Base-by-base conservation (phyloP, 148 eudicot species). In the Fagopyrum homotropicum region DNA sequence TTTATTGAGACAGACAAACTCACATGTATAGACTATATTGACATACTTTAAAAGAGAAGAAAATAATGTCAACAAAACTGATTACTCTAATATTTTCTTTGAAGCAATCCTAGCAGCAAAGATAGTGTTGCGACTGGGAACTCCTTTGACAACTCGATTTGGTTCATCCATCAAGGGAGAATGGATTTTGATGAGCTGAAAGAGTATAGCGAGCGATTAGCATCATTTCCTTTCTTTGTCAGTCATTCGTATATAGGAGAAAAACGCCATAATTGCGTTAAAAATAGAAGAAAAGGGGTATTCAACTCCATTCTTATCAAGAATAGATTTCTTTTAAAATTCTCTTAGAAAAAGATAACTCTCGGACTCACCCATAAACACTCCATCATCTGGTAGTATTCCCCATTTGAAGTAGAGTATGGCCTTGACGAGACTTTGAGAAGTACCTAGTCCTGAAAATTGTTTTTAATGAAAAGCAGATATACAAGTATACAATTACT, bases 311-410 rank as follows among this genome's bases (percentile, higher is more conserved):
- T 35, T 35, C 40, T 35, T 35, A 35, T 35, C 7, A n/a, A 43
- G 40, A 17, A 59, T 12, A 43, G 22, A 10, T 4, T 12, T 12
- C 49, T 19, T 29, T n/a, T 22, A 22, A 22, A 22, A 22, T 22
- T 22, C 7, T n/a, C 45, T 61, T 47, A 19, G 49, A 52, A 75
- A 52, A 9, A 48, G 40, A 2, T 14, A 7, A 40, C 60, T 52
- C 5, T 12, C 26, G 56, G 63, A 80, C 99, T 92, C 85, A 95
- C 99, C 74, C 99, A 97, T 45, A 95, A 85, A 78, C 99, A 95
- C 82, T 95, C 99, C 99, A 95, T 95, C 99, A 95, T 90, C 86
- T 95, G 99, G 82, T 92, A 95, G 82, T 95, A 95, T 46, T 97
- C 99, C 78, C 99, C 87, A 73, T 97, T 76, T 92, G 96, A 72